A percentile compares a stretch with the other conserved stretches of the same genome.
Conservation (phyloP, 345 rosid species). For the Citrus cavaleriei region DNA sequence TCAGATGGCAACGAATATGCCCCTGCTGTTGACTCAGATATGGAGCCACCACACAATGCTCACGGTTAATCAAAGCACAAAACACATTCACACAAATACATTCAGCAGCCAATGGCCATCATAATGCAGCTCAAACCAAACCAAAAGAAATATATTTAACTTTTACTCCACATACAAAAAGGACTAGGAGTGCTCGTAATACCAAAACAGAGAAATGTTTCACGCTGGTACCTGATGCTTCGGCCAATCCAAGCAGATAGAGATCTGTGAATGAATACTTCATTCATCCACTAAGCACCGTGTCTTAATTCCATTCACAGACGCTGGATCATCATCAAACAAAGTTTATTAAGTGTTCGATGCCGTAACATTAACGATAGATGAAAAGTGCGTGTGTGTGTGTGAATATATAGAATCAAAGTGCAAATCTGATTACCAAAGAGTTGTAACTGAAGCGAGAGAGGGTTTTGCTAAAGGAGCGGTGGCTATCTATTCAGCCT, state of each 20-base stretch:
- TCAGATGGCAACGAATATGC: slow-evolving; percentile 26
- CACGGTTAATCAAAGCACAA: not conserved
- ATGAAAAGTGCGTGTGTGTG: no score
- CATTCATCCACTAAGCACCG: not conserved
- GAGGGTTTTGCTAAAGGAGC: not conserved
- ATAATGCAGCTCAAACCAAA: no score
- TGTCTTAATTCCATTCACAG: not conserved
- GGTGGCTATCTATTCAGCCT: not conserved
- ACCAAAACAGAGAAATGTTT: not conserved
- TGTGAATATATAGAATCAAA: no score
- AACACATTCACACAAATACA: not conserved
- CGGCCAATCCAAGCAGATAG: not conserved
- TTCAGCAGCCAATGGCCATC: no score
- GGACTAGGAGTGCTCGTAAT: not conserved
- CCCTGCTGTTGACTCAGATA: slow-evolving; percentile 40
- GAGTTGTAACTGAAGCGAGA: not conserved
- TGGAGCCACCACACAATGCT: slow-evolving; percentile 27
- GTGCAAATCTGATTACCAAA: not conserved
- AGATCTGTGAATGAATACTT: not conserved
- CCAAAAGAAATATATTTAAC: no score
- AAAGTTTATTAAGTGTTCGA: no score
- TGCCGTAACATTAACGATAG: no score
- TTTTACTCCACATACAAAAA: not conserved
- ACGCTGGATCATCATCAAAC: not conserved
- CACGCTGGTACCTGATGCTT: not conserved